Conservation (phyloP, 2,329 filamentous ascomycete species). For the Penicillium sclerotiorum region DNA sequence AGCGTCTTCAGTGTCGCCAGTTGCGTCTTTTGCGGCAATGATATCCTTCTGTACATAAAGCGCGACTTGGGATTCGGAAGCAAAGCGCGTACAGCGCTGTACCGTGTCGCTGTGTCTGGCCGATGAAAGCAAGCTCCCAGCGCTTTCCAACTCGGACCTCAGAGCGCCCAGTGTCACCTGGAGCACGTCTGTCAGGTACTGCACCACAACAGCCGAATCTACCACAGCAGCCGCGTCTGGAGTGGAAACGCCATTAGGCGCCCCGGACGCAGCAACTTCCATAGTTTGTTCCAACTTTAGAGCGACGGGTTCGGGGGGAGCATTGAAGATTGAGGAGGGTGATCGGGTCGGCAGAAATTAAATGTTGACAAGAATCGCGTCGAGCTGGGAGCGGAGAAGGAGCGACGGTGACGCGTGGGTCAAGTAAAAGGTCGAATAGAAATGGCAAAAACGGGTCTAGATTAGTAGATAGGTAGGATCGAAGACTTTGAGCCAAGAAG, state of each 20-base stretch:
- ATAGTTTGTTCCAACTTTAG: constrained; percentile 33
- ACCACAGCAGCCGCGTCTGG: constrained; percentile 44
- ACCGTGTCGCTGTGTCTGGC: constrained; percentile 75
- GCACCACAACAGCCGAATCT: constrained; percentile 70
- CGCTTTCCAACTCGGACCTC: constrained; percentile 74
- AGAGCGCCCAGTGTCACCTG: constrained; percentile 74
- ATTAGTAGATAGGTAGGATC: constrained; percentile 22
- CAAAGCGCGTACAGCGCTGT: constrained; percentile 85
- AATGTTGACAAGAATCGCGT: constrained; percentile 25
- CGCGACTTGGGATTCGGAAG: constrained; percentile 80
- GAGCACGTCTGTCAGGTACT: constrained; percentile 71
- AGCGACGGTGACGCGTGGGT: background rate
- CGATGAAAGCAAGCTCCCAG: constrained; percentile 80
- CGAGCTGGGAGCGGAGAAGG: constrained; percentile 8
- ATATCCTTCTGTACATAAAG: constrained; percentile 87
- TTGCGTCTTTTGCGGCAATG: constrained; percentile 55
- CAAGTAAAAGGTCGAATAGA: background rate
- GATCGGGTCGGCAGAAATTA: constrained; percentile 15
- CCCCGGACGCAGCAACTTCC: constrained; percentile 42
- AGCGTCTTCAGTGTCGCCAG: constrained; percentile 40
- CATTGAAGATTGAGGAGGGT: constrained; percentile 21
- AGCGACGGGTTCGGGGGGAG: constrained; percentile 23
- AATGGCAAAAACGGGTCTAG: constrained; percentile 11
- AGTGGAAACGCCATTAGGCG: constrained; percentile 38
- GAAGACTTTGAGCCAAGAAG: too few species aligned